A percentile compares a stretch with the other conserved stretches of the same genome.
These are phyloP conservation scores for Hymenoscyphus albidus DNA, from an alignment of 2,329 filamentous ascomycete species.

Conservation along the genomic window DNA sequence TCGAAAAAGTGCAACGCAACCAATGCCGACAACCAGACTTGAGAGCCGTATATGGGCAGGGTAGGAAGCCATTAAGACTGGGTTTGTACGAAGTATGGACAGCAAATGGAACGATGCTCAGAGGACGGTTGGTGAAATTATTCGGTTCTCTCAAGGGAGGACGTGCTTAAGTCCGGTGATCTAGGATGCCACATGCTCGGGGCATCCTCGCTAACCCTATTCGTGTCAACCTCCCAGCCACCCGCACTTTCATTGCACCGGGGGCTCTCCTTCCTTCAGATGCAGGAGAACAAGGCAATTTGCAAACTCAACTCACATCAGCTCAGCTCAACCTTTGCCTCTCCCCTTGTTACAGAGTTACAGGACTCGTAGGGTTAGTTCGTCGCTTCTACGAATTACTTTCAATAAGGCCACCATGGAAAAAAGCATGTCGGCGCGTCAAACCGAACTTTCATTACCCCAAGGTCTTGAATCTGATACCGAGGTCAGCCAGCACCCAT, in stretches of 20 bases:
- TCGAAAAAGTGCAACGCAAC: constrained; percentile 1
- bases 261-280: constrained; percentile 13
- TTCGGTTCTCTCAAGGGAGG: background rate
- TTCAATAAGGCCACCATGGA: background rate
- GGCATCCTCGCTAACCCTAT: background rate
- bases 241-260: background rate
- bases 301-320: background rate
- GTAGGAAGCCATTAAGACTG: background rate
- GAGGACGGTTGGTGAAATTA: background rate
- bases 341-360: background rate
- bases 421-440: constrained; percentile 16
- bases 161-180: background rate
- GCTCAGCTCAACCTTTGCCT: background rate
- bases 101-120: background rate
- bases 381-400: background rate
- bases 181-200: background rate
- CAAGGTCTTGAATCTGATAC: constrained; percentile 18
- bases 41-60: background rate
- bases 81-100: background rate
- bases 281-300: constrained; percentile 3
- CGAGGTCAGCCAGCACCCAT: background rate
- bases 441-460: constrained; percentile 22
- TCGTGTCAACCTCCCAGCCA: background rate
- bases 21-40: constrained; percentile 1
- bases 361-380: background rate